phyloP scores from a whole-genome alignment of 805 yeast genomes.

The Debaryomyces castellii region DNA sequence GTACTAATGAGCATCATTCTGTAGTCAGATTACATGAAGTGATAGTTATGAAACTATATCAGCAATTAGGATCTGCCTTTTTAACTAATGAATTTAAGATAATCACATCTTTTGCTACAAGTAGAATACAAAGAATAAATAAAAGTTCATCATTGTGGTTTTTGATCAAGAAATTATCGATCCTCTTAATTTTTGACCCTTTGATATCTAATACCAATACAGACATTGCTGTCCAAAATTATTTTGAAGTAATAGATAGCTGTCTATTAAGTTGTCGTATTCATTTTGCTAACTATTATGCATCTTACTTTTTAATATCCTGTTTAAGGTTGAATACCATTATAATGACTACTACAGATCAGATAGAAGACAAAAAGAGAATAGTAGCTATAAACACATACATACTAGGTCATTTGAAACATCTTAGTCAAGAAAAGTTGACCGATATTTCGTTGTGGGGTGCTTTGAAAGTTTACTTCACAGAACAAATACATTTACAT shows the following conservation, averaged over 20 bases:
- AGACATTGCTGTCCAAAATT: neutral
- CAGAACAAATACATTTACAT: neutral
- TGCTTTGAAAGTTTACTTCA: conserved; percentile 8
- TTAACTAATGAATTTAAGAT: conserved; percentile 25
- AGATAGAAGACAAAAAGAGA: neutral
- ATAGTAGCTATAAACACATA: neutral
- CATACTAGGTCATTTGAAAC: conserved; percentile 5
- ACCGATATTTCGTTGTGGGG: conserved; percentile 26
- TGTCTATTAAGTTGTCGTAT: conserved; percentile 27
- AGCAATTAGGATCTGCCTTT: conserved; percentile 7
- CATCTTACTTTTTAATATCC: conserved; percentile 34
- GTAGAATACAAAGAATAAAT: conserved; percentile 32
- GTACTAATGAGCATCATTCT: conserved; percentile 40
- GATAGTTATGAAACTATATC: conserved; percentile 12
- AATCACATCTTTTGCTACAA: conserved; percentile 28
- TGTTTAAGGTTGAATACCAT: conserved; percentile 12
- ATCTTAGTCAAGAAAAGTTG: conserved; percentile 13
- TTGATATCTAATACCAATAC: neutral
- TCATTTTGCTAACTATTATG: conserved; percentile 43
- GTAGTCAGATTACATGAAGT: conserved; percentile 28
- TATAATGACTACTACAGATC: neutral
- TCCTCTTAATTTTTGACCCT: conserved; percentile 12
- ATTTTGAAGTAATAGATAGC: conserved; percentile 11
- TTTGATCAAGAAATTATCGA: conserved; percentile 26
- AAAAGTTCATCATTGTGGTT: conserved; percentile 41